Conservation (phyloP, 257 asterid genomes). For the Voacanga thouarsii region DNA sequence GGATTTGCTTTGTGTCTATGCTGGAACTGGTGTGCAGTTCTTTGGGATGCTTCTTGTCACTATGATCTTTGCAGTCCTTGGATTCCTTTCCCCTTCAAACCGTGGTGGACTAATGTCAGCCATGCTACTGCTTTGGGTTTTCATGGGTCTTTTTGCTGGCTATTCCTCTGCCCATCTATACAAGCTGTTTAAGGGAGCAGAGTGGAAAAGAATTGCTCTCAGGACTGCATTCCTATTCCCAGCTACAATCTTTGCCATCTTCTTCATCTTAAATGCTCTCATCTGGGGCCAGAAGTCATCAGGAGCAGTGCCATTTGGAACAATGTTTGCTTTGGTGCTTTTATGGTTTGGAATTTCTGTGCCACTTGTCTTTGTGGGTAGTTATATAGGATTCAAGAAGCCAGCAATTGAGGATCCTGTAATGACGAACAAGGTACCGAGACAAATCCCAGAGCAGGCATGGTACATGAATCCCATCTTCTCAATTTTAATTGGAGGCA, state of each 20-base stretch:
- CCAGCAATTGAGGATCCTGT: slow-evolving; percentile 79
- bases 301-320: slow-evolving; percentile 77
- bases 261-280: slow-evolving; percentile 63
- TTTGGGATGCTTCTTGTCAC: slow-evolving; percentile 69
- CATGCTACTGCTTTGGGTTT: slow-evolving; percentile 77
- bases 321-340: slow-evolving; percentile 63
- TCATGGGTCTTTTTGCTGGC: slow-evolving; percentile 80
- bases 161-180: slow-evolving; percentile 70
- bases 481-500: slow-evolving; percentile 69
- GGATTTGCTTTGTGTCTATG: slow-evolving; percentile 62
- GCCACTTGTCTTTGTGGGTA: slow-evolving; percentile 73
- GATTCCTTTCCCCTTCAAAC: slow-evolving; percentile 77
- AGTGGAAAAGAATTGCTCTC: slow-evolving; percentile 71
- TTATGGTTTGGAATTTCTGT: slow-evolving; percentile 80
- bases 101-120: slow-evolving; percentile 83
- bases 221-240: slow-evolving; percentile 70
- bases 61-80: slow-evolving; percentile 68
- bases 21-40: slow-evolving; percentile 71
- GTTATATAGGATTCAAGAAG: slow-evolving; percentile 60
- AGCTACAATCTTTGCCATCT: slow-evolving; percentile 45
- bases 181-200: slow-evolving; percentile 76
- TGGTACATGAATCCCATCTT: slow-evolving; percentile 74
- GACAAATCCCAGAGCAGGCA: slow-evolving; percentile 74
- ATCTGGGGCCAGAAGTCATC: slow-evolving; percentile 82
- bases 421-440: slow-evolving; percentile 69